Conservation (phyloP, 2,329 filamentous ascomycete species). For the Domatiomyces globalis region DNA sequence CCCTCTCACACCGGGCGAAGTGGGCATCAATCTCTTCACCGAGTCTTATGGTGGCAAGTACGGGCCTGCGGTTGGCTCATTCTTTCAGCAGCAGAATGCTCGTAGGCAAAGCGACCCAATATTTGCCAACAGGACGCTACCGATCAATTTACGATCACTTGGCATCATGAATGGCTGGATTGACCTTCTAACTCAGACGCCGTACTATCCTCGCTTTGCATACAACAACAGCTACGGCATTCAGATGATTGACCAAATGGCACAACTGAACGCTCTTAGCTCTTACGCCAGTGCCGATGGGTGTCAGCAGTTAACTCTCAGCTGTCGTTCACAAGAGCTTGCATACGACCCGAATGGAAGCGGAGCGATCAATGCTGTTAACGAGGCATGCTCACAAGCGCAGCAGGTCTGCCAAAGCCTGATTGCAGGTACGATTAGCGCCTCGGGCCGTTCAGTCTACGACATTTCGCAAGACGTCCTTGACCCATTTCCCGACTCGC, state of each 20-base stretch:
- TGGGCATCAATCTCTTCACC: conserved; percentile 48
- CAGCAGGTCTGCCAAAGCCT: conserved; percentile 22
- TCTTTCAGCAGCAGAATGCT: conserved; percentile 48
- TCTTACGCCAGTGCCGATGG: conserved; percentile 16
- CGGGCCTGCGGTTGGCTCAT: conserved; percentile 47
- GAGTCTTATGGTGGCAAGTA: conserved; percentile 61
- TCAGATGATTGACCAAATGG: conserved; percentile 33
- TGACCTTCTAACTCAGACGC: conserved; percentile 45
- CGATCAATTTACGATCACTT: conserved; percentile 37
- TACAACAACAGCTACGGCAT: conserved; percentile 45
- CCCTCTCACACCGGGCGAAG: conserved; percentile 30
- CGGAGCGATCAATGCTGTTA: conserved; percentile 15
- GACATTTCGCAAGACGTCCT: conserved; percentile 43
- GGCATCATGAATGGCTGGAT: conserved; percentile 60
- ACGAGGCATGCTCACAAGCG: conserved; percentile 18
- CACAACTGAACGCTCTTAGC: conserved; percentile 17
- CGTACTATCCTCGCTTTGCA: conserved; percentile 28
- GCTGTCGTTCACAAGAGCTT: conserved; percentile 14
- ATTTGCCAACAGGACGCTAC: conserved; percentile 20
- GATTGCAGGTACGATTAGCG: conserved; percentile 27
- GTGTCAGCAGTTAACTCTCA: conserved; percentile 15
- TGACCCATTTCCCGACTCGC: conserved; percentile 44
- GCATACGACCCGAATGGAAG: conserved; percentile 14
- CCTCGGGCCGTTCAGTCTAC: conserved; percentile 32
- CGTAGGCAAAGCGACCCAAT: conserved; percentile 38